Evolutionary conservation across 176 grass and related monocot genomes (phyloP), one percentile per base, ranked within the genome.

Genomic region (Oryza coarctata): DNA sequence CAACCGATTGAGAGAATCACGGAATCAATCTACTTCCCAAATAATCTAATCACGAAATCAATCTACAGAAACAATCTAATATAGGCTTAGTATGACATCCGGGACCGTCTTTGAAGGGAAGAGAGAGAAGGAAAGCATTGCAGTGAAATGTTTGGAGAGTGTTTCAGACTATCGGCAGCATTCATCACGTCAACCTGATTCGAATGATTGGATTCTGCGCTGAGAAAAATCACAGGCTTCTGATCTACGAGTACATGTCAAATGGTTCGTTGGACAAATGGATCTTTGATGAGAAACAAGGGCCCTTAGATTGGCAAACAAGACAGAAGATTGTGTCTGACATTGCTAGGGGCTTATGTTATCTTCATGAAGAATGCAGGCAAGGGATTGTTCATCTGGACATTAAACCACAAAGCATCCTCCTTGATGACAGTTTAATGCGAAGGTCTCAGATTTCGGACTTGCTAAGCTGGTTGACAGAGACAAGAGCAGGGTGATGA

Each of bases 161-260:
- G 43, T 64, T 91, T 2, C 45, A 88, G 63, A 91, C 78, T 30
- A 88, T 91, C 1, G 82, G 86, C 1, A 74, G 50, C 23, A 80
- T 63, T 26, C 60, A 63, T 28, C 60, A 63, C 12, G 25, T 63
- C 60, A 63, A 63, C 60, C 23, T 63, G 3, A 25, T 63, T 10
- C 60, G 26, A 63, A 23, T 63, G 23, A 26, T 63, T 26, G 60
- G 60, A 5, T 63, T 27, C 60, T 63, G 10, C 60, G 3, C 25
- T 26, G 60, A 63, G 60, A 63, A 26, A 26, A 12, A 1, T 12
- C 60, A 63, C 60, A 63, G 26, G 25, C 60, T 63, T 63, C 57
- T 60, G 61, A 12, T 63, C 23, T 63, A 63, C 25, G 61, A 63
- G 26, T 27, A 29, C 61, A 63, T 63, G 61, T 13, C 12, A 25